Base-by-base conservation (phyloP, 129 eudicot species). In the Artemisia tridentata region DNA sequence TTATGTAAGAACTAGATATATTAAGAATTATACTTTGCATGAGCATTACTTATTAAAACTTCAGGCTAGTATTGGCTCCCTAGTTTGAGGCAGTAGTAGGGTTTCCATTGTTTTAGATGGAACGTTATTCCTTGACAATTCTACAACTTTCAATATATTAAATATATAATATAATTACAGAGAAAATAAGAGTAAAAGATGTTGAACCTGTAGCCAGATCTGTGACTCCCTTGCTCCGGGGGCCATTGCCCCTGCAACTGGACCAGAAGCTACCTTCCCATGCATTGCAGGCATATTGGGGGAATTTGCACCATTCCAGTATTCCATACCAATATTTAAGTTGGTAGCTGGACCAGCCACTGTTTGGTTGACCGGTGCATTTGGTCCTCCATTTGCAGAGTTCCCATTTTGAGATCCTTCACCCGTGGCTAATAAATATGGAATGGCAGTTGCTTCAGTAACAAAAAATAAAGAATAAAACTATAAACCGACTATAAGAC, bases 261-360 rank as follows among this genome's bases (percentile, higher is more conserved):
- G 83, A 66, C 86, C 74, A 58, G 92, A 69, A 64, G 91, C 48
- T 27, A 78, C 82, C 59, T 84, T 86, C 69, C 96, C 96, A 55
- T 71, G 83, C 69, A 88, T 67, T 61, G 92, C 88, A 72, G 95
- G 86, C 43, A 82, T 51, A 45, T 82, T 65, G 60, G 95, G 69
- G 17, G 91, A 49, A 65, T 80, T 75, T 41, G 93, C 80, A 50
- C 91, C 79, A 51, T 82, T 85, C 97, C 97, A 91, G 79, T 86
- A 91, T 60, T 91, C 97, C 97, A 91, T 91, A 67, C 97, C 96
- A 25, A 86, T 91, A 72, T 91, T 91, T 73, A 91, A 84, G 86
- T 91, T 91, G 29, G 96, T 88, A 18, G 95, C 72, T 70, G 97
- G 97, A 65, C 97, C 93, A 55, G 90, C 58, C 82, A 87, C 66